Percentiles rank a stretch among this genome's conserved stretches.
Evolutionary conservation across 2,329 filamentous ascomycete species (phyloP).

Genomic region (Neofusicoccum parvum): DNA sequence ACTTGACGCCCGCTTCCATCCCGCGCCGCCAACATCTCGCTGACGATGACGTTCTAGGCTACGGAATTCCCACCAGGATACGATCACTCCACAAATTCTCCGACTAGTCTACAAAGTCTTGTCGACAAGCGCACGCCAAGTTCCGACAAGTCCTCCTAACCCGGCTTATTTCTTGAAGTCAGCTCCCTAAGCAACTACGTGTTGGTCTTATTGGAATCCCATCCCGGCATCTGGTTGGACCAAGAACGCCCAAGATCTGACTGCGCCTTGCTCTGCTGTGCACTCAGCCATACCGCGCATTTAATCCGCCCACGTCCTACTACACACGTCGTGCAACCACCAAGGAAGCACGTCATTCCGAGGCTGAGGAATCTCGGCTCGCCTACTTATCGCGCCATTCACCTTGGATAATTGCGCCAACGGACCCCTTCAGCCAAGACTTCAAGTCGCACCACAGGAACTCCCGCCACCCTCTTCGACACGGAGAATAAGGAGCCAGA

Average conservation of each 20-base stretch:
- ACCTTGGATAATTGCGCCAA: slow-evolving; percentile 11
- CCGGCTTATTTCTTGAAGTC: neutral
- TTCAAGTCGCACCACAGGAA: neutral
- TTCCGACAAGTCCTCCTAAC: neutral
- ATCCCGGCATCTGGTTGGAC: neutral
- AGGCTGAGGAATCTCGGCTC: neutral
- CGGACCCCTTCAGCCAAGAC: neutral
- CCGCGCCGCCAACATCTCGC: slow-evolving; percentile 6
- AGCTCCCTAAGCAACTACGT: neutral
- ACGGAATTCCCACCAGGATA: neutral
- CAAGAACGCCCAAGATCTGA: neutral
- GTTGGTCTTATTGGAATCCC: neutral
- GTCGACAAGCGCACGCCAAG: neutral
- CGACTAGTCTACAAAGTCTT: neutral
- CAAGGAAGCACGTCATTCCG: slow-evolving; percentile 5
- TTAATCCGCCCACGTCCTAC: neutral
- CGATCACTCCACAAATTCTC: neutral
- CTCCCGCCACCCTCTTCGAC: neutral
- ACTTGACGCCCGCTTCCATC: neutral
- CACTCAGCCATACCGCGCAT: neutral
- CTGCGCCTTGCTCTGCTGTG: neutral
- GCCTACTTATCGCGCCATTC: slow-evolving; percentile 9
- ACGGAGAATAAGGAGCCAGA: neutral
- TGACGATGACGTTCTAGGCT: slow-evolving; percentile 8
- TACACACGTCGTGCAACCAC: slow-evolving; percentile 1